Percentiles rank a stretch among this genome's conserved stretches.
phyloP scores from a whole-genome alignment of 169 alveolate genomes.

The Theileria parva region DNA sequence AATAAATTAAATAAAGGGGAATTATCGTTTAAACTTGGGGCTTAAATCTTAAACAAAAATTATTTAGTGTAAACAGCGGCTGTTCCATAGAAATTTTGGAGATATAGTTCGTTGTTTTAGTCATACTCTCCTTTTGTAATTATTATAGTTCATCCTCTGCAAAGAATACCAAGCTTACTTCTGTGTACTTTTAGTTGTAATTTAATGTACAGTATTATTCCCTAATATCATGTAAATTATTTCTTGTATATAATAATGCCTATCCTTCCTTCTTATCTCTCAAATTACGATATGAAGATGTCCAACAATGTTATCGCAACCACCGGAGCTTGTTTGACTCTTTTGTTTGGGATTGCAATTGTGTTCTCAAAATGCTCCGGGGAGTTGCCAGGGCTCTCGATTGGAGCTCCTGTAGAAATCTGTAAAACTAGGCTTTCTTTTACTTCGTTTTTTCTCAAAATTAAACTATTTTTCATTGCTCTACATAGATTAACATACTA shows the following conservation, averaged over 20 bases:
- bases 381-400: not conserved
- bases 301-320: conserved; percentile 18
- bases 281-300: conserved; percentile 13
- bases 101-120: not conserved
- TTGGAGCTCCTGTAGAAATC: conserved; percentile 3
- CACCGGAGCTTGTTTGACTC: conserved; percentile 18
- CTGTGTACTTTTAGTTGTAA: not conserved
- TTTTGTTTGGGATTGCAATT: conserved; percentile 19
- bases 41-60: not conserved
- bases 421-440: not conserved
- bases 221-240: not conserved
- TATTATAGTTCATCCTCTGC: not conserved
- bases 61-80: not conserved
- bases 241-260: not conserved
- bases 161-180: not conserved
- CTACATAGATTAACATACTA: conserved; percentile 1
- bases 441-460: conserved; percentile 11
- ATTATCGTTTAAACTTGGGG: not conserved
- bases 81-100: not conserved
- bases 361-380: not conserved
- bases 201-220: not conserved
- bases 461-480: not conserved
- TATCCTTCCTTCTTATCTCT: not conserved
- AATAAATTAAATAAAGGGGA: not conserved
- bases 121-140: not conserved